Evolutionary conservation across 2,329 filamentous ascomycete species (phyloP), one percentile per base, ranked within the genome.

Genomic region (Botrytis fragariae): DNA sequence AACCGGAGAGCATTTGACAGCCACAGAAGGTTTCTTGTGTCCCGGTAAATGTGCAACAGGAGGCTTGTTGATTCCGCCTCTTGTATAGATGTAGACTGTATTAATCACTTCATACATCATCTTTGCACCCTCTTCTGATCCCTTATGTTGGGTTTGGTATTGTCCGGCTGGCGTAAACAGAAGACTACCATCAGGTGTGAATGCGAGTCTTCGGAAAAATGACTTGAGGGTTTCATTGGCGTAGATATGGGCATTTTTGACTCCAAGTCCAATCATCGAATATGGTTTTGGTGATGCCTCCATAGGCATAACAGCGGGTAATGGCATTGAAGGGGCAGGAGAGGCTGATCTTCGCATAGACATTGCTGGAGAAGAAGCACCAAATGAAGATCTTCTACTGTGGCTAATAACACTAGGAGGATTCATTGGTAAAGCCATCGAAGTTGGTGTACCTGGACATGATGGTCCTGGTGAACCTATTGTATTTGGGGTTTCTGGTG

Each of bases 11-110:
- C 96, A 99, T 80, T 93, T 93, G 74, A 99, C 93, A 1, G 95
- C 96, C 18, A 99, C 93, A 0, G 96, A 98, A 0, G 96, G 96
- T 82, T 99, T 99, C 86, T 98, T 99, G 83, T 98, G 95, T 2
- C 96, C 96, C 0, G 96, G 96, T 10, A 99, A 87, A 83, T 98
- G 96, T 10, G 95, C 94, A 73, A 98, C 92, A 3, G 96, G 96
- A 1, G 96, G 94, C 81, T 97, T 98, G 84, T 98, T 98, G 80
- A 99, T 94, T 37, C 96, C 96, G 44, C 95, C 96, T 78, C 96
- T 88, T 0, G 95, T 98, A 82, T 99, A 99, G 71, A 99, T 96
- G 83, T 99, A 99, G 35, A 99, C 97, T 0, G 96, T 99, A 81
- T 99, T 99, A 78, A 93, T 94, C 69, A 98, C 88, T 77, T 99